Evolutionary conservation across 108 stramenopile species (phyloP), one percentile per base, ranked within the genome.

Genomic region (Tribonema minus): DNA sequence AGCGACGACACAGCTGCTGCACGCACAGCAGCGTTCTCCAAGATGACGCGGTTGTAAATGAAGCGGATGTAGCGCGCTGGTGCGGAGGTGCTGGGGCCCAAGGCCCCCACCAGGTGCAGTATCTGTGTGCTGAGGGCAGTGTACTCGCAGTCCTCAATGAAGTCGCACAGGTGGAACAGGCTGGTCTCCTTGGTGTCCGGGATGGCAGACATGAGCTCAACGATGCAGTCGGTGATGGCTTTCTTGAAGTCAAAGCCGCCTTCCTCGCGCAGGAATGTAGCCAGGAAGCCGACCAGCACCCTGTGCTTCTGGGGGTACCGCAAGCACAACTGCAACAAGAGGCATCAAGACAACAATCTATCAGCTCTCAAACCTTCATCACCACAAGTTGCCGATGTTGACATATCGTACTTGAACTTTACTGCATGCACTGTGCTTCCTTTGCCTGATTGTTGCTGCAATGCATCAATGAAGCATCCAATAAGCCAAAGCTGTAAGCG

Each of bases 131-230:
- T 90, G 29, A 95, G 85, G 29, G 90, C 90, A 58, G 92, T 93
- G 86, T 93, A 94, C 87, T 96, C 95, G 71, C 94, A 95, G 87
- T 97, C 96, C 77, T 97, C 96, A 80, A 96, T 94, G 87, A 95
- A 98, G 84, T 98, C 96, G 82, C 94, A 96, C 62, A 98, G 86
- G 84, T 97, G 93, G 37, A 94, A 81, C 28, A 98, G 90, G 2
- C 86, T 89, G 31, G 76, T 76, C 72, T 94, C 94, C 68, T 91
- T 92, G 2, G 92, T 89, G 80, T 95, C 92, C 0, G 95, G 93
- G 9, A 96, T 90, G 38, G 86, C 46, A 38, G 87, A 77, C 72
- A 95, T 95, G 64, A 98, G 82, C 58, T 89, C 88, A 41, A 94
- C 87, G 72, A 96, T 93, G 64, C 82, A 71, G 76, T 90, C 83